Evolutionary conservation across 139 green algal genomes (phyloP).

Genomic region (Protoeuglena noctilucae): DNA sequence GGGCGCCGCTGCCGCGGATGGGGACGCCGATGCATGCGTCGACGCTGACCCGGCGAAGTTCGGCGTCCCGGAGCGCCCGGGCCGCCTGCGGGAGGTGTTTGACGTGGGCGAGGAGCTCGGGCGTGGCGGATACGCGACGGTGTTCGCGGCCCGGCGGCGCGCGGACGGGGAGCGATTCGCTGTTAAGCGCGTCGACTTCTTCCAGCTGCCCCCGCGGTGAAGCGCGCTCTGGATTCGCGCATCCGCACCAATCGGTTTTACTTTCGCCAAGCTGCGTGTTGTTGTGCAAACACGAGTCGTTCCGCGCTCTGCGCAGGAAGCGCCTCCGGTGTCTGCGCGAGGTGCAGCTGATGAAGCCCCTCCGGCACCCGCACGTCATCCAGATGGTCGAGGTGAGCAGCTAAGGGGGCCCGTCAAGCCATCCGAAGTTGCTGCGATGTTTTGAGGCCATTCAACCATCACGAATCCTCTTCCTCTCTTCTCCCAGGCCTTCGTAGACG

Average conservation of each 20-base stretch:
- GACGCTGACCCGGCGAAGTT: too few relatives aligned
- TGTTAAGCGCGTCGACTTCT: background rate
- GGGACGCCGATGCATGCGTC: too few relatives aligned
- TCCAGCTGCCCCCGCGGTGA: background rate
- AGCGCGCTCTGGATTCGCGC: too few relatives aligned
- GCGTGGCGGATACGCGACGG: background rate
- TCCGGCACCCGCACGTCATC: background rate
- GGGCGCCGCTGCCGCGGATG: too few relatives aligned
- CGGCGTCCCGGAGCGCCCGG: background rate
- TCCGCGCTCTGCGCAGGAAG: too few relatives aligned
- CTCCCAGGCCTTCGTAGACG: conserved; percentile 33
- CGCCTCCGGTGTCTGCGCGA: background rate
- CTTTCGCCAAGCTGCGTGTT: too few relatives aligned
- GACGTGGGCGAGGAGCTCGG: background rate
- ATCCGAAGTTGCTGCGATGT: too few relatives aligned
- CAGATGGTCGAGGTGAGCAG: background rate
- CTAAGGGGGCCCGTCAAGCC: too few relatives aligned
- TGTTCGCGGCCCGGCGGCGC: background rate
- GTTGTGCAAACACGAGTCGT: too few relatives aligned
- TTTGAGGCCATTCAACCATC: too few relatives aligned
- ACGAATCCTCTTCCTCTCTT: too few relatives aligned
- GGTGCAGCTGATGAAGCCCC: background rate
- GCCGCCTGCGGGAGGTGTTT: background rate
- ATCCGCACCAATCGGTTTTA: too few relatives aligned
- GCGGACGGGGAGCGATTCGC: background rate